Evolutionary conservation across 352 stramenopile species (phyloP).

Genomic region (Phytophthora fragariaefolia): DNA sequence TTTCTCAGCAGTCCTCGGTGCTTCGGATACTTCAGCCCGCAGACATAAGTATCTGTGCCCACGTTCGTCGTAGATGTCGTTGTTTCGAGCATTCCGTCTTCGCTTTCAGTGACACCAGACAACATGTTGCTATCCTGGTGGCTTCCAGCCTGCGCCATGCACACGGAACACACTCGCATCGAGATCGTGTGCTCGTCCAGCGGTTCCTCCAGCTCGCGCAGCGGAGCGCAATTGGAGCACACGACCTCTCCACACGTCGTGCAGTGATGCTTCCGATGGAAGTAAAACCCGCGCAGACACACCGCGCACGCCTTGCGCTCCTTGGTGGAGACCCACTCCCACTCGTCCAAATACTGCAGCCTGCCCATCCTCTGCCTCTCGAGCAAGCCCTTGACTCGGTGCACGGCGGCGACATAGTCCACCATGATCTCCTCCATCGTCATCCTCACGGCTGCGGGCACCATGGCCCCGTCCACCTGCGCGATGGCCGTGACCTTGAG

Average conservation of each 20-base stretch:
- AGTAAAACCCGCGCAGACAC: conserved; percentile 80
- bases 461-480: conserved; percentile 69
- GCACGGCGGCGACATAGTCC: conserved; percentile 60
- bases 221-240: conserved; percentile 72
- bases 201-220: conserved; percentile 76
- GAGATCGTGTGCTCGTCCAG: conserved; percentile 54
- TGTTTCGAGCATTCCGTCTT: conserved; percentile 33
- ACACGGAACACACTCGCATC: conserved; percentile 77
- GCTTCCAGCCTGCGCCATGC: conserved; percentile 58
- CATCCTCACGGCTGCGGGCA: conserved; percentile 24
- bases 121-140: conserved; percentile 27
- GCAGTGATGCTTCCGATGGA: conserved; percentile 82
- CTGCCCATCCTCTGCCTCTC: conserved; percentile 80
- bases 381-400: conserved; percentile 64
- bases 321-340: conserved; percentile 73
- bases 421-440: conserved; percentile 78
- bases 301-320: conserved; percentile 84
- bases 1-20: conserved; percentile 27
- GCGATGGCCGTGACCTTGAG: conserved; percentile 75
- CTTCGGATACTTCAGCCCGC: conserved; percentile 42
- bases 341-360: conserved; percentile 81
- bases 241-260: conserved; percentile 81
- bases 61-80: conserved; percentile 50
- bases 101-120: conserved; percentile 34
- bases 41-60: conserved; percentile 58